Evolutionary conservation across 2,329 filamentous ascomycete genomes (phyloP).

Genomic region (Dothistroma septosporum): DNA sequence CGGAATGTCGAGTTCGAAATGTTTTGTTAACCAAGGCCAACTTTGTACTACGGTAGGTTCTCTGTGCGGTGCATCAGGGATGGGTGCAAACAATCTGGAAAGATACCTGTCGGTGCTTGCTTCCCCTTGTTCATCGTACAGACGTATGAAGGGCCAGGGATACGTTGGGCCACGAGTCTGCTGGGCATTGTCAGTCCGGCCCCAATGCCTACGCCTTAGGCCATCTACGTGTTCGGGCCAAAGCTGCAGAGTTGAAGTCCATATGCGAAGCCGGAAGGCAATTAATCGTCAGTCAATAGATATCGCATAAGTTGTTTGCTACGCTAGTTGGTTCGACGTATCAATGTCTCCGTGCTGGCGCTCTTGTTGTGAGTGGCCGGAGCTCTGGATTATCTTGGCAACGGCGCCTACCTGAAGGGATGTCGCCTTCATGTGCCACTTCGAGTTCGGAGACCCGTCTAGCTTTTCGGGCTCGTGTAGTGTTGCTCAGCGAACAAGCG

Average conservation of each 20-base stretch:
- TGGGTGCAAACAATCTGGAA: constrained; percentile 27
- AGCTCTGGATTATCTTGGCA: too few species aligned
- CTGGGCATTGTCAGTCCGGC: constrained; percentile 36
- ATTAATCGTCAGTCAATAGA: neutral
- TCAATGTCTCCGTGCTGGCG: too few species aligned
- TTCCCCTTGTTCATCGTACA: constrained; percentile 41
- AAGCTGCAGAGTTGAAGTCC: constrained; percentile 11
- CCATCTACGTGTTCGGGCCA: constrained; percentile 24
- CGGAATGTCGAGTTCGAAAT: constrained; percentile 16
- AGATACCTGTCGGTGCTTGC: constrained; percentile 34
- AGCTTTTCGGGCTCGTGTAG: too few species aligned
- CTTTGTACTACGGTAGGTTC: constrained; percentile 12
- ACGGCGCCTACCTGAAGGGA: too few species aligned
- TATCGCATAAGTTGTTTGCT: neutral
- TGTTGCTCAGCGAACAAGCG: too few species aligned
- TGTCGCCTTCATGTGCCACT: too few species aligned
- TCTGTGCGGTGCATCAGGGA: constrained; percentile 36
- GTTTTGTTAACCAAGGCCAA: neutral
- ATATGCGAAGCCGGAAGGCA: constrained; percentile 10
- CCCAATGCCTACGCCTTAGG: constrained; percentile 29
- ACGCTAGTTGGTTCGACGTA: too few species aligned
- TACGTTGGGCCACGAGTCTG: constrained; percentile 40
- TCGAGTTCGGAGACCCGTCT: too few species aligned
- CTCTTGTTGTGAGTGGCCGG: too few species aligned
- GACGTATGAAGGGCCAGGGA: constrained; percentile 39